Evolutionary conservation across 805 yeast species (phyloP), one percentile per base, ranked within the genome.

Genomic region (Candida schatavii): DNA sequence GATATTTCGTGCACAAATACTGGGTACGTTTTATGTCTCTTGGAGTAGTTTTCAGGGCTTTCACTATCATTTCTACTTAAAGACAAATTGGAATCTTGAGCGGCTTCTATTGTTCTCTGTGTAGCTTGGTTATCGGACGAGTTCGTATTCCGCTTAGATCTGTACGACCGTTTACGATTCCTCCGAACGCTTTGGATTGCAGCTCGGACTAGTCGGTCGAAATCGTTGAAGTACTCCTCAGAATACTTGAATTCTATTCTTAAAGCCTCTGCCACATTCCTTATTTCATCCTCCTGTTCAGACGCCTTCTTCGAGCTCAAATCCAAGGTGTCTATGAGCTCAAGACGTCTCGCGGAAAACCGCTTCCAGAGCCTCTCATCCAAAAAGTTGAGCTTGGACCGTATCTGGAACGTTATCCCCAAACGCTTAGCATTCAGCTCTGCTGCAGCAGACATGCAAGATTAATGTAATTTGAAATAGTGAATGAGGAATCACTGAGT

Each of bases 111-210:
- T 15, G 34, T 20, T 19, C 10, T 11, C 13, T 17, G 22, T 7
- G 5, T 4, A 11, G 21, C 20, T 17, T 4, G 19, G 14, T 18
- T 14, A 4, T 26, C n/a, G 14, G 33, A 4, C 15, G 25, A 20
- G n/a, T 20, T 14, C 11, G 41, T 14, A 15, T 19, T 13, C 15
- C 19, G 9, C n/a, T 39, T 14, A 21, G 18, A 18, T 23, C 27
- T 2, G 19, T 30, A 25, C n/a, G 68, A 77, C 48, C 96, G 63
- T 56, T 84, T 87, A 45, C 96, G 74, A 60, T 91, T 91, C 49
- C 99, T 71, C 47, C 98, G 70, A 1, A 87, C 97, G 39, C 95
- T 83, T 62, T 91, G 99, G 21, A 91, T 83, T 1, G 97, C 98
- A 7, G 96, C 95, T 28, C 96, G 71, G 0, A 93, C 97, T 27